A percentile compares a stretch with the other conserved stretches of the same genome.
Evolutionary conservation across 768 basidiomycete genomes (phyloP).

Genomic region (Psilocybe cubensis): DNA sequence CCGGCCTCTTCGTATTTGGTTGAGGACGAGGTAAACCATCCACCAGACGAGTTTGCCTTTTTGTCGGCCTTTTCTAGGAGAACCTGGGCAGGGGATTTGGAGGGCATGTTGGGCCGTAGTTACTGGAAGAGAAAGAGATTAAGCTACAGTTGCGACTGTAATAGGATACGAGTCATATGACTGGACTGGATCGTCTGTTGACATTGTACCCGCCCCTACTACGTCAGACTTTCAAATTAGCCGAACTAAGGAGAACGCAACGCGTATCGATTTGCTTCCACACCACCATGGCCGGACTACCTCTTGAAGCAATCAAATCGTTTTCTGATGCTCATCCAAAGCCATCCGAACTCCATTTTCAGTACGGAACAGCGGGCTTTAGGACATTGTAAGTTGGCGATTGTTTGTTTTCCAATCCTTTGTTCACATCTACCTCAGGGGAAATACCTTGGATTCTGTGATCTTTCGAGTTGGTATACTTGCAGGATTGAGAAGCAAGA

Average conservation of each 20-base stretch:
- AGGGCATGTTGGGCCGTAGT: constrained; percentile 51
- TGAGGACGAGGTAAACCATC: constrained; percentile 87
- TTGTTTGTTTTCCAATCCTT: background rate
- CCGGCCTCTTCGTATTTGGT: constrained; percentile 95
- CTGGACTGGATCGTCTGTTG: constrained; percentile 9
- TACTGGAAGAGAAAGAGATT: constrained; percentile 1
- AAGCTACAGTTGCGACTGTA: constrained; percentile 13
- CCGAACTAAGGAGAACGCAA: background rate
- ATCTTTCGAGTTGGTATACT: constrained; percentile 92
- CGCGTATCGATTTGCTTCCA: background rate
- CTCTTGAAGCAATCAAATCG: constrained; percentile 46
- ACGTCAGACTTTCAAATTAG: constrained; percentile 14
- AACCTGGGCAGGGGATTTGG: constrained; percentile 77
- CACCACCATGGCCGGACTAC: constrained; percentile 30
- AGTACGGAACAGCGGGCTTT: constrained; percentile 96
- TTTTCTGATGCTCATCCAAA: constrained; percentile 72
- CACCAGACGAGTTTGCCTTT: constrained; percentile 79
- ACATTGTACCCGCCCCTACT: background rate
- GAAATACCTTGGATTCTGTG: constrained; percentile 79
- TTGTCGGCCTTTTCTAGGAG: constrained; percentile 91
- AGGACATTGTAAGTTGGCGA: constrained; percentile 73
- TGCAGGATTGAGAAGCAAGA: constrained; percentile 89
- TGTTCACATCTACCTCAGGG: constrained; percentile 43
- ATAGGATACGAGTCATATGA: constrained; percentile 26
- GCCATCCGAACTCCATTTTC: constrained; percentile 67